Evolutionary conservation across 768 basidiomycete genomes (phyloP), one percentile per base, ranked within the genome.

Genomic region (Piloderma croceum): DNA sequence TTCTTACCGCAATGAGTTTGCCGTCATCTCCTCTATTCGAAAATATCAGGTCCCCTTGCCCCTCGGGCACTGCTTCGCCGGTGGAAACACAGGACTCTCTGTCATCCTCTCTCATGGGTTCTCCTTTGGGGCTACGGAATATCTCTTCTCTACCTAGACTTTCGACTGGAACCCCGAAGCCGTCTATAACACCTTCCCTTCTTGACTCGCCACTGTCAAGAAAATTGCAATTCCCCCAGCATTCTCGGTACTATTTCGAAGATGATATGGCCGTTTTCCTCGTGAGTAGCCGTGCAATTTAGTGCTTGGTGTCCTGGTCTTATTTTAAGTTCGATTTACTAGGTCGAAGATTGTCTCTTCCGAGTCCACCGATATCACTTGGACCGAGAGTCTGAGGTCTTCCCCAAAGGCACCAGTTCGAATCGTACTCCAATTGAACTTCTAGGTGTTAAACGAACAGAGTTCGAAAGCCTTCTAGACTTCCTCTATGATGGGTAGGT

Each of bases 321-420:
- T 23, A 4, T 12, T 23, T 19, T 4, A 13, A 15, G 27, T 29
- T 29, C 7, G 9, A n/a, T 5, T 3, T n/a, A 13, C 15, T 39
- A 71, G 70, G 65, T 68, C 2, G 62, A 67, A 43, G 48, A 57
- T 31, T 46, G 49, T 3, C 45, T 63, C n/a, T 70, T 64, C 56
- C 65, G 62, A 42, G 62, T 70, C 6, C 67, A 70, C 38, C 62
- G 62, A 2, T 57, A 66, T 44, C 65, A 64, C 38, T 49, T 73
- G 21, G 53, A 53, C 34, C 54, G 58, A 31, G 64, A 65, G 42
- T 69, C 70, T 2, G 48, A 57, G 57, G 7, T 50, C 50, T 24
- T 62, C 70, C 59, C 68, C 69, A 45, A 18, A 48, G 7, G 55
- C 54, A 23, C 61, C 62, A 5, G 46, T 50, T 0, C 48, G 43